phyloP scores from a whole-genome alignment of 257 asterid species.

The Petunia secreta region DNA sequence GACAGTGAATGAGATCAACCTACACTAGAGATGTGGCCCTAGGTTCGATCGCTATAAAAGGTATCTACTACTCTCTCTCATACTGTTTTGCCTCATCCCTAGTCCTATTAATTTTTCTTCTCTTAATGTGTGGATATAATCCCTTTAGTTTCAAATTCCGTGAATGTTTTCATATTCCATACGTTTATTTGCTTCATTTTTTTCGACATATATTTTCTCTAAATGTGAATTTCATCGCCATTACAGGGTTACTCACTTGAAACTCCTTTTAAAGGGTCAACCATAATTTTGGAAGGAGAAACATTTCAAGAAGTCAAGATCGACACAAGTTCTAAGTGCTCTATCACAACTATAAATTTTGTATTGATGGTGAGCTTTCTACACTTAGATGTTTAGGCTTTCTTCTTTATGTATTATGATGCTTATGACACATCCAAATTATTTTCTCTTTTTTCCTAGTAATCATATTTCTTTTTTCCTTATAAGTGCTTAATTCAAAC shows the following conservation, averaged over 20 bases:
- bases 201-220: constrained; percentile 14
- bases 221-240: constrained; percentile 17
- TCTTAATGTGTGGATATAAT: not conserved
- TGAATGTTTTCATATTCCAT: constrained; percentile 8
- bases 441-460: too few species aligned
- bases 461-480: too few species aligned
- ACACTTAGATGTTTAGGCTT: not conserved
- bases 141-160: not conserved
- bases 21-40: constrained; percentile 78
- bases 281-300: constrained; percentile 55
- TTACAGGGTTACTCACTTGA: constrained; percentile 92
- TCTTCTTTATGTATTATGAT: constrained; percentile 15
- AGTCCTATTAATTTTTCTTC: not conserved
- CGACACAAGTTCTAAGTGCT: constrained; percentile 55
- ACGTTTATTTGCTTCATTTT: not conserved
- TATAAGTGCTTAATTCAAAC: too few species aligned
- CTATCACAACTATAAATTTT: constrained; percentile 84
- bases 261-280: constrained; percentile 63
- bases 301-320: constrained; percentile 64
- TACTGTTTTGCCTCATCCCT: not conserved
- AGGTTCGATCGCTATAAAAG: constrained; percentile 74
- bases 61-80: constrained; percentile 40
- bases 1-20: constrained; percentile 99
- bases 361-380: constrained; percentile 70
- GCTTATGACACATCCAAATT: not conserved